A percentile compares a stretch with the other conserved stretches of the same genome.
Evolutionary conservation across 192 early-diverging fungal genomes (phyloP).

Genomic region (Neocallimastix lanati): DNA sequence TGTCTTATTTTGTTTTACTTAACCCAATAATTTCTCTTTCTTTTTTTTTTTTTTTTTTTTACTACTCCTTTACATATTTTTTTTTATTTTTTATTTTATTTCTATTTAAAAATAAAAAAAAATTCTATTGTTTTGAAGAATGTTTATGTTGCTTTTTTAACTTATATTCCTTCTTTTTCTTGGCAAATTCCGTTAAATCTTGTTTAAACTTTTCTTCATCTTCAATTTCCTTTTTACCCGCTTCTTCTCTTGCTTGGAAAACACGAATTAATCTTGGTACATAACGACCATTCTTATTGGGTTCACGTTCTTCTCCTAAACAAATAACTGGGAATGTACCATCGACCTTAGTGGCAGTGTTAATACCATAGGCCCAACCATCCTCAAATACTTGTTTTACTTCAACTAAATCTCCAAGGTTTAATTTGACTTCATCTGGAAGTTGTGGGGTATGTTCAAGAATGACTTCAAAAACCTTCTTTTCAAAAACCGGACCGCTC

Average conservation of each 20-base stretch:
- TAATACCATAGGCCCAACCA: too few relatives aligned
- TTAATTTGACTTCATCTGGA: background rate
- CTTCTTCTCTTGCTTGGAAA: background rate
- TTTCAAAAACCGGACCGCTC: background rate
- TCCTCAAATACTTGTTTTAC: too few relatives aligned
- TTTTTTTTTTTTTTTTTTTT: too few relatives aligned
- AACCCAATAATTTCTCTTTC: too few relatives aligned
- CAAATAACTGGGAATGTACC: background rate
- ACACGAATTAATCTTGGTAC: background rate
- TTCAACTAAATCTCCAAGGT: background rate
- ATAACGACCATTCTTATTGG: background rate
- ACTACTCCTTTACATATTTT: too few relatives aligned
- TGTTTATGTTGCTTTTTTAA: background rate
- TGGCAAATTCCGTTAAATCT: background rate
- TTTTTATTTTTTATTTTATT: too few relatives aligned
- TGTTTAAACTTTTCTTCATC: background rate
- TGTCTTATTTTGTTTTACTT: too few relatives aligned
- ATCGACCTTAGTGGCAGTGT: background rate
- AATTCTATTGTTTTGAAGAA: background rate
- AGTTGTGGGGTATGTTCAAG: background rate
- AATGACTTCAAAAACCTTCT: background rate
- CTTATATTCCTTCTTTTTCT: background rate
- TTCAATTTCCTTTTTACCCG: background rate
- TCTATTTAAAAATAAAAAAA: too few relatives aligned
- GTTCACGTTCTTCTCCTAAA: background rate